Evolutionary conservation across 768 basidiomycete species (phyloP), one percentile per base, ranked within the genome.

Genomic region (Amanita pseudoporphyria): DNA sequence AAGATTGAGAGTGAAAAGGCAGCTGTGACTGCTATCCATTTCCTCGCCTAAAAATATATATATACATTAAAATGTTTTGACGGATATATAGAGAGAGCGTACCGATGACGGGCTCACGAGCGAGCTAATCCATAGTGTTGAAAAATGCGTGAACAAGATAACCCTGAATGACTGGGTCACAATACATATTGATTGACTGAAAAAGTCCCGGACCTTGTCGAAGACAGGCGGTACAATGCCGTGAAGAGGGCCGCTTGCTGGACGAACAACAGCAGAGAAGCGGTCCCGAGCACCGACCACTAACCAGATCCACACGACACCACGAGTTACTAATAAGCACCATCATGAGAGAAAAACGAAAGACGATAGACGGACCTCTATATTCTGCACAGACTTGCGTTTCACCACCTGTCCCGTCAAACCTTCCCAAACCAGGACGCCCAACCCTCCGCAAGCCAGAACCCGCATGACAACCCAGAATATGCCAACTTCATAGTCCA

Each of bases 391-490:
- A 22, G 69, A 65, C 55, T 71, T 73, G 56, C 71, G 72, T 57
- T 73, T 79, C 43, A 68, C 66, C 53, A 78, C 59, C 57, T 80
- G 72, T 3, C 77, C 76, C 0, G 77, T 79, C 42, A 69, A 52
- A 1, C 66, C 71, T 53, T 81, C 79, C 81, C 84, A 81, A 16
- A 77, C 63, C 39, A 85, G 55, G 37, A 78, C 73, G 16, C 77
- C 80, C 47, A 86, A 57, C n/a, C 77, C 82, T n/a, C 79, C 83
- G 55, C 80, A 78, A 3, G 82, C 83, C 46, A 89, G 68, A 43
- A 87, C 73, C 53, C 84, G 70, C 68, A 88, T 81, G 30, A 84
- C 70, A 12, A 87, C 70, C 87, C 86, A 89, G 58, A 87, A 82
- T 7, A 84, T 75, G 6, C 82, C 81, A 18, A 82, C 76, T 61